A percentile compares a stretch with the other conserved stretches of the same genome.
phyloP scores from a whole-genome alignment of 2,329 filamentous ascomycete genomes.

The Talaromyces sp. region DNA sequence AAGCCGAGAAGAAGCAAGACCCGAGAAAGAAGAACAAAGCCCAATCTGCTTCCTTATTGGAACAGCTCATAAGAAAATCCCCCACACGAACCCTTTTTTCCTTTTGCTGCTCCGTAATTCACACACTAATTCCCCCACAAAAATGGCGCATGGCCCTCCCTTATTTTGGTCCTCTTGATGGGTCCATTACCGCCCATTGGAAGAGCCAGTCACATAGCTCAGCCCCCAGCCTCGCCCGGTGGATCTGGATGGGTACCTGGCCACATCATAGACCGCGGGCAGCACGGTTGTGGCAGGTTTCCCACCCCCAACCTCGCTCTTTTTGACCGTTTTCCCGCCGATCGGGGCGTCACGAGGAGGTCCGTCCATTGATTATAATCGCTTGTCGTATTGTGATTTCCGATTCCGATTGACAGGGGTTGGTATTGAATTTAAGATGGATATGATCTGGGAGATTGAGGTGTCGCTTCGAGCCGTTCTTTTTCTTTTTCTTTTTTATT shows the following conservation, averaged over 20 bases:
- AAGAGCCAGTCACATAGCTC: constrained; percentile 3
- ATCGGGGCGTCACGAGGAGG: constrained; percentile 16
- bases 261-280: constrained; percentile 15
- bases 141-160: constrained; percentile 27
- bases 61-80: constrained; percentile 12
- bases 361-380: constrained; percentile 2
- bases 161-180: constrained; percentile 14
- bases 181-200: constrained; percentile 13
- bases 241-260: constrained; percentile 23
- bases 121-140: constrained; percentile 26
- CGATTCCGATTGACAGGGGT: not conserved
- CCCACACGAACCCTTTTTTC: constrained; percentile 28
- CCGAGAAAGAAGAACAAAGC: not conserved
- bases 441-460: not conserved
- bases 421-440: not conserved
- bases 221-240: constrained; percentile 19
- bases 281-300: constrained; percentile 2
- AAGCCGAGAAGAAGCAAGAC: too few species aligned
- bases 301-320: constrained; percentile 1
- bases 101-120: not conserved
- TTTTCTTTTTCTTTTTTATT: too few species aligned
- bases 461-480: too few species aligned
- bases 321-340: constrained; percentile 14
- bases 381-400: constrained; percentile 6
- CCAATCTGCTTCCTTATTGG: not conserved